Percentiles rank a stretch among this genome's conserved stretches.
phyloP scores from a whole-genome alignment of 768 basidiomycete genomes.

The Agaricus sinodeliciosus region DNA sequence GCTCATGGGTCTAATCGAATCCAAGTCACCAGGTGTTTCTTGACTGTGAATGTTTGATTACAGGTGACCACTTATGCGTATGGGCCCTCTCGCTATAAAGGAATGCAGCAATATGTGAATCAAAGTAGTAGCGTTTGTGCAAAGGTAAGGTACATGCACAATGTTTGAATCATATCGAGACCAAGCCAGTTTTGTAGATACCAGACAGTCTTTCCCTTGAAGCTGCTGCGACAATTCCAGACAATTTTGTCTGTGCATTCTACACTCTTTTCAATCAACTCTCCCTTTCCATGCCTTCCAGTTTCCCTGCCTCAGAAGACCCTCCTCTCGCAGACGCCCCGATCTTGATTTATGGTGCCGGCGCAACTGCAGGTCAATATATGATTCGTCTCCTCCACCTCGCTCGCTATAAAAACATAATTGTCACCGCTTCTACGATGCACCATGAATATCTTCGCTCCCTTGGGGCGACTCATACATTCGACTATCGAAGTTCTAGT shows the following conservation, averaged over 20 bases:
- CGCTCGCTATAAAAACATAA: conserved; percentile 35
- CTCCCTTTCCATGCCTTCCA: conserved; percentile 25
- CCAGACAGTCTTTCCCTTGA: conserved; percentile 32
- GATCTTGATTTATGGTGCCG: conserved; percentile 40
- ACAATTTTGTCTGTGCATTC: conserved; percentile 36
- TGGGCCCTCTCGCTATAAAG: conserved; percentile 20
- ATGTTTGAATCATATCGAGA: background rate
- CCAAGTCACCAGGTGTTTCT: background rate
- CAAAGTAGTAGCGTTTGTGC: conserved; percentile 22
- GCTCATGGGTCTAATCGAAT: conserved; percentile 7
- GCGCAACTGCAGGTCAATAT: conserved; percentile 33
- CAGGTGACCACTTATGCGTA: conserved; percentile 24
- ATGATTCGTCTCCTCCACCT: conserved; percentile 31
- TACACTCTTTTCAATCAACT: conserved; percentile 35
- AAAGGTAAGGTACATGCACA: conserved; percentile 27
- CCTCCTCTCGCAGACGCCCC: conserved; percentile 26
- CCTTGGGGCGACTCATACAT: conserved; percentile 31
- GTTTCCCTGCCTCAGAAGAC: conserved; percentile 22
- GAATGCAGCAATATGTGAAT: conserved; percentile 31
- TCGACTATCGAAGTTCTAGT: conserved; percentile 35
- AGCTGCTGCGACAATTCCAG: conserved; percentile 30
- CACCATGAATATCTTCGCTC: conserved; percentile 31
- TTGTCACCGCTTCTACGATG: conserved; percentile 34
- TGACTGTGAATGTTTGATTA: background rate
- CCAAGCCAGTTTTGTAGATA: conserved; percentile 21